Conservation (phyloP, 108 stramenopile genomes). For the Nitzschia sp. region DNA sequence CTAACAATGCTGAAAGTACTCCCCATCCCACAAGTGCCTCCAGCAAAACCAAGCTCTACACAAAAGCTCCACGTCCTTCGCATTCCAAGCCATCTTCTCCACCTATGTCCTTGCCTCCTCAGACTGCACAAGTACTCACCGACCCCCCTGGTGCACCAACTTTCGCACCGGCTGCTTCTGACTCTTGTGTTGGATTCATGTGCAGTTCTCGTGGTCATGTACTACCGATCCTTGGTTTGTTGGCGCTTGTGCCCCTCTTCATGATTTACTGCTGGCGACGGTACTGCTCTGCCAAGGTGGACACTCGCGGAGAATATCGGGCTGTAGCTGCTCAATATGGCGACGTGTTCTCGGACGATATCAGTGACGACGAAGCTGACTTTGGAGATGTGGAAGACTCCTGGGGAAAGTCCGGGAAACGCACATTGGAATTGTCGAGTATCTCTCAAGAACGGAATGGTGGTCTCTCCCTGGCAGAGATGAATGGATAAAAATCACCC, state of each 20-base stretch:
- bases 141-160: too few relatives aligned
- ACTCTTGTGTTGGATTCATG: too few relatives aligned
- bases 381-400: constrained; percentile 27
- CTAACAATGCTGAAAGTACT: too few relatives aligned
- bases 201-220: background rate
- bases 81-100: too few relatives aligned
- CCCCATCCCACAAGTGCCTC: too few relatives aligned
- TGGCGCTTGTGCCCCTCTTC: constrained; percentile 12
- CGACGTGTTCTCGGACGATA: constrained; percentile 18
- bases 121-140: too few relatives aligned
- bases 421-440: constrained; percentile 17
- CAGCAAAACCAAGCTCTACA: too few relatives aligned
- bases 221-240: background rate
- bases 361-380: constrained; percentile 9
- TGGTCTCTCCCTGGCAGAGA: constrained; percentile 20
- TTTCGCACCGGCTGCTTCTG: too few relatives aligned
- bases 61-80: too few relatives aligned
- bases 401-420: constrained; percentile 27
- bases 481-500: constrained; percentile 16
- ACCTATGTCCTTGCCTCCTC: too few relatives aligned
- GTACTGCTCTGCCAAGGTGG: constrained; percentile 3
- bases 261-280: constrained; percentile 9
- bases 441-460: constrained; percentile 2
- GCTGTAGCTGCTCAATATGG: constrained; percentile 28
- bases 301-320: constrained; percentile 31